Base-by-base conservation (phyloP, 2,329 filamentous ascomycete genomes). In the Fusarium aywerte region DNA sequence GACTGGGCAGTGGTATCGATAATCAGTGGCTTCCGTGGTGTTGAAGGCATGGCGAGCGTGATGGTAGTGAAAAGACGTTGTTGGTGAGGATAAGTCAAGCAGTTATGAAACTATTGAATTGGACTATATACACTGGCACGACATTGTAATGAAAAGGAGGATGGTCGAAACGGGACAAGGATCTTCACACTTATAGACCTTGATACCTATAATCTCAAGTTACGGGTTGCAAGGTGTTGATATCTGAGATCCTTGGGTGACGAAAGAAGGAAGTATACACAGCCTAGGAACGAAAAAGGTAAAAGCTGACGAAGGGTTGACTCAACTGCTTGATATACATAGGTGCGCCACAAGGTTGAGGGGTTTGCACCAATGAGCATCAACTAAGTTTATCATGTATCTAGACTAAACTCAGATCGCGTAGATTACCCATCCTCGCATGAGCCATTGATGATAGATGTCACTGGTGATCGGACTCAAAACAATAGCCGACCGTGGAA, bases 281-380 rank as follows among this genome's bases (percentile, higher is more conserved):
- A 29, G 23, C 23, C 15, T 35, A 44, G 20, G 12, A 12, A 13
- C 33, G 2, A 12, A 51, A 40, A 13, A 2, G 39, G 51, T 5
- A 49, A 43, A 20, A 12, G 3, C 12, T 39, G 13, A 49, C 43
- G 38, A 32, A 4, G 16, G 25, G 23, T 44, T 23, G 20, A 39
- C 2, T 18, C 15, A 32, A 27, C 7, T 36, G 18, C 8, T 5
- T 12, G 7, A 44, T 21, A 44, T n/a, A 9, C 12, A 50, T 40
- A 15, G 18, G 36, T 38, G 38, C 7, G 8, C 16, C 15, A 35
- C 35, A 20, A 23, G 20, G 59, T 38, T 48, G 55, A 50, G 61
- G 61, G 62, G 62, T 23, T 47, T 12, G 44, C 49, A n/a, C 62
- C 61, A 65, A 65, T 65, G 21, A 45, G 31, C 32, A 18, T 50